Base-by-base conservation (phyloP, 2,329 filamentous ascomycete genomes). In the Ophiocordyceps sinensis region DNA sequence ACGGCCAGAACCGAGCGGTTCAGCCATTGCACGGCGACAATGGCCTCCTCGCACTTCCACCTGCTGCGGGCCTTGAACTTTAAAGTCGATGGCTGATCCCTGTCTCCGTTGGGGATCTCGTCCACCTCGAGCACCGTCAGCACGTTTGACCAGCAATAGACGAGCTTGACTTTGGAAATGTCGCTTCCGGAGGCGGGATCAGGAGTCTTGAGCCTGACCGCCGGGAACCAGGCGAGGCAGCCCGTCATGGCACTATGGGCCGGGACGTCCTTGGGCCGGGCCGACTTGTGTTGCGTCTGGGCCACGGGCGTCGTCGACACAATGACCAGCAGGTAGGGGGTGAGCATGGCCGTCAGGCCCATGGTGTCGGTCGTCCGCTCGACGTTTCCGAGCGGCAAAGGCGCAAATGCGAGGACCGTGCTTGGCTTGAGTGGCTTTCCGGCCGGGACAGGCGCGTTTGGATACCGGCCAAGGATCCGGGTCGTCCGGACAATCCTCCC, bases 81-180 rank as follows among this genome's bases (percentile, higher is more conserved):
- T 19, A 96, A 73, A 37, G 71, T 79, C 2, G 85, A 75, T 4
- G 84, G 85, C 52, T 85, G 87, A 49, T 89, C 82, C 46, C 77
- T 79, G 49, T 86, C 79, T 13, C 77, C 73, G 1, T 72, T 62
- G 17, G 72, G 71, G 12, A 79, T 67, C 50, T 91, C 82, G 40
- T 89, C 79, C 11, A 96, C 77, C 47, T 98, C 91, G 21, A 98
- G 65, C 5, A 98, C 80, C 0, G 88, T 96, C 48, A 98, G 65
- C n/a, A 96, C 78, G 53, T 96, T 96, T 2, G 91, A 96, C 91
- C 91, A 98, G 60, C 88, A 95, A 63, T 98, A 98, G 1, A 85
- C 89, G 15, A 98, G 72, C 59, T 98, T 96, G 31, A 82, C 83
- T 53, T 79, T 82, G 15, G 85, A 88, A 10, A 80, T 70, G 8